These are phyloP conservation scores for Puccinia horiana DNA, from an alignment of 1,284 basidiomycete species.

Conservation along the genomic window DNA sequence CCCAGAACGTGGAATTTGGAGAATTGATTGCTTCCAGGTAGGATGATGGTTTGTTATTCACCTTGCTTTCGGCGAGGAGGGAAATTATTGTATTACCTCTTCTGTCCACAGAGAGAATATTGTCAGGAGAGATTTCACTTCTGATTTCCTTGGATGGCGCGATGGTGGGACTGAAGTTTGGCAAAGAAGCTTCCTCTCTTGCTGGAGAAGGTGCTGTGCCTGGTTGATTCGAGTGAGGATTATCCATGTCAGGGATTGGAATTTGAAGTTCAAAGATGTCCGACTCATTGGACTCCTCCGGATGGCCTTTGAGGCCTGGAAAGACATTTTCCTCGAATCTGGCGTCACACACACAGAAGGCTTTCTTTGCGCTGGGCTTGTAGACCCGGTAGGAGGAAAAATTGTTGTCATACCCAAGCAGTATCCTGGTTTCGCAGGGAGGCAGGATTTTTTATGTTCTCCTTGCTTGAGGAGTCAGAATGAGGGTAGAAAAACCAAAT, in stretches of 20 bases:
- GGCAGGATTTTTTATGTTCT: background rate
- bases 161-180: background rate
- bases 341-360: background rate
- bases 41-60: background rate
- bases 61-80: background rate
- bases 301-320: background rate
- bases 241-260: background rate
- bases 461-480: background rate
- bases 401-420: background rate
- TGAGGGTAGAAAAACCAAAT: background rate
- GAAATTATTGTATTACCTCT: background rate
- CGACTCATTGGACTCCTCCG: background rate
- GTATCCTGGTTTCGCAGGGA: background rate
- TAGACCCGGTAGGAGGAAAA: background rate
- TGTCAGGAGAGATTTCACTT: background rate
- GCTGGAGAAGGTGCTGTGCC: background rate
- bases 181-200: too few relatives aligned
- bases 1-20: background rate
- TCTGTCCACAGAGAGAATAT: background rate
- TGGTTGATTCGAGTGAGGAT: too few relatives aligned
- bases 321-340: background rate
- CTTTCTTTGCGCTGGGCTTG: background rate
- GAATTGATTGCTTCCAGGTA: background rate
- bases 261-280: background rate
- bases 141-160: background rate